A percentile compares a stretch with the other conserved stretches of the same genome.
Evolutionary conservation across 2,329 filamentous ascomycete genomes (phyloP).

Genomic region (Penicillium aurantiogriseum): DNA sequence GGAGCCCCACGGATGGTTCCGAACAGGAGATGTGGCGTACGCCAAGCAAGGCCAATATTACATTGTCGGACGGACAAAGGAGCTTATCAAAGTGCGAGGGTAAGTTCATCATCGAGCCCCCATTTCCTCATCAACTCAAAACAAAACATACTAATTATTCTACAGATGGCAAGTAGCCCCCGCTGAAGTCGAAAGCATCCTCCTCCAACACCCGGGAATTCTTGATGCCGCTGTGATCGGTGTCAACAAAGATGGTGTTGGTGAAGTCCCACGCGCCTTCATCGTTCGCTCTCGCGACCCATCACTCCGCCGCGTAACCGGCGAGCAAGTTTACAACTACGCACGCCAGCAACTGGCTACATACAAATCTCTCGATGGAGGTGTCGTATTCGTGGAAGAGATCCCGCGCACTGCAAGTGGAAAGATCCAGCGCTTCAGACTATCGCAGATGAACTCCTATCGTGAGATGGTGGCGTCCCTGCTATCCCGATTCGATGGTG

Average conservation of each 20-base stretch:
- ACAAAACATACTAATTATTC: background rate
- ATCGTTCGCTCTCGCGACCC: conserved; percentile 39
- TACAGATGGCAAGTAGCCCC: conserved; percentile 50
- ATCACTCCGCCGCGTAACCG: conserved; percentile 28
- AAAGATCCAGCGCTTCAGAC: conserved; percentile 48
- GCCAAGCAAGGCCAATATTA: conserved; percentile 39
- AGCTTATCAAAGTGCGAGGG: conserved; percentile 50
- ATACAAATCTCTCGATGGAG: conserved; percentile 51
- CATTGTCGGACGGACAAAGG: conserved; percentile 45
- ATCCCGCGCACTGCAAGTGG: conserved; percentile 52
- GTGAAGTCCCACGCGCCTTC: conserved; percentile 48
- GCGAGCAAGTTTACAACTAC: conserved; percentile 46
- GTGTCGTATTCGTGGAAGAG: conserved; percentile 49
- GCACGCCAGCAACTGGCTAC: conserved; percentile 43
- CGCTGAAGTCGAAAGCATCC: conserved; percentile 48
- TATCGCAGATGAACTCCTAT: conserved; percentile 42
- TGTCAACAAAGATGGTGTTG: conserved; percentile 36
- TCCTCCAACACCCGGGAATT: conserved; percentile 47
- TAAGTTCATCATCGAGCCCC: conserved; percentile 22
- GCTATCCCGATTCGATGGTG: conserved; percentile 25
- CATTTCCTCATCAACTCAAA: background rate
- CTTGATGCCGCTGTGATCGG: conserved; percentile 49
- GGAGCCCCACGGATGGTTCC: conserved; percentile 43
- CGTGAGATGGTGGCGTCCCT: conserved; percentile 37
- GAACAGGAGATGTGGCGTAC: conserved; percentile 45